Base-by-base conservation (phyloP, 768 basidiomycete genomes). In the Mycena olivaceomarginata region DNA sequence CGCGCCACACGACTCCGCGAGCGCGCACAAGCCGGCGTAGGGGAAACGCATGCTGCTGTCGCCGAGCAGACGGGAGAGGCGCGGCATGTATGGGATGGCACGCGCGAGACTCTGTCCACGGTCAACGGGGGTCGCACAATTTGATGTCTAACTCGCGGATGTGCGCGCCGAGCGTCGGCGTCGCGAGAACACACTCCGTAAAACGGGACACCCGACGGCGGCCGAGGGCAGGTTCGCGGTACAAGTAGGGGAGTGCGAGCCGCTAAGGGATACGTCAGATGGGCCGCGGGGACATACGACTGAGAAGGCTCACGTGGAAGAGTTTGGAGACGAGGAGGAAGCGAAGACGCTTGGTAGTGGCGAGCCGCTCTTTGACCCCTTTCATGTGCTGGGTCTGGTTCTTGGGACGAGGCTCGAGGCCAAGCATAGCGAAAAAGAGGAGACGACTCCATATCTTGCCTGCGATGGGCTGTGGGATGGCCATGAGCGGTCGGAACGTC, bases 311-410 rank as follows among this genome's bases (percentile, higher is more conserved):
- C 45, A 53, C 66, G 13, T 39, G 37, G 37, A 67, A 67, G 4
- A 67, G 48, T 31, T 67, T 67, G 46, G 66, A 67, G 31, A 67
- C 66, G 18, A 53, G 48, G 18, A 67, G 66, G 37, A 67, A 67
- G 66, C 37, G 48, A 6, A 67, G 31, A 16, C 48, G 66, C 31
- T 51, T 20, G 9, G 48, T 39, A 16, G 31, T 20, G 7, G 37
- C 48, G 10, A 37, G 15, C 9, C 46, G 66, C 31, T 67, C 65
- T 18, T 51, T 51, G 18, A 13, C 7, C 20, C n/a, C n/a, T 18
- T 25, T 53, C 20, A 40, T 1, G 31, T 5, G 2, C 18, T 9
- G n/a, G 22, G 31, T 31, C 31, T 31, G 37, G 25, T 2, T 43
- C 48, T 67, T 67, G 66, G 66, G 48, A 20, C 9, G 20, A 4